These are phyloP conservation scores for Xenoacremonium recifei DNA, from an alignment of 2,329 filamentous ascomycete genomes.

Conservation along the genomic window DNA sequence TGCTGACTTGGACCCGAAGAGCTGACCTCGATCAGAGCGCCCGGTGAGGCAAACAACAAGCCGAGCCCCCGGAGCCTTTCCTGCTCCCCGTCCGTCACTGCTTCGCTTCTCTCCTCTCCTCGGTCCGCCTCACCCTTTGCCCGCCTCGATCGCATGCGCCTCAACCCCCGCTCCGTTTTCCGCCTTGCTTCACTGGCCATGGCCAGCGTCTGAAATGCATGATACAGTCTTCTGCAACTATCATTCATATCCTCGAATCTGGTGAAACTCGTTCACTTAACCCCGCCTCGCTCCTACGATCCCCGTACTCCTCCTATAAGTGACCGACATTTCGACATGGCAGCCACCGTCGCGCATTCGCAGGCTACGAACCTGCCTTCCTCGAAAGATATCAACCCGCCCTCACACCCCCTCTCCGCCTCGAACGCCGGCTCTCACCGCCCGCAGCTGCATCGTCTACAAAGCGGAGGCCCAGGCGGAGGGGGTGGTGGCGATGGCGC, in stretches of 20 bases:
- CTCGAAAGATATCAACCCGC: conserved; percentile 2
- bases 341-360: conserved; percentile 31
- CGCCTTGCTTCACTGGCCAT: conserved; percentile 10
- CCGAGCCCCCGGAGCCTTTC: too few relatives aligned
- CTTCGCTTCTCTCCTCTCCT: too few relatives aligned
- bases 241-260: too few relatives aligned
- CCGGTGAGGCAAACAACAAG: too few relatives aligned
- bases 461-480: conserved; percentile 15
- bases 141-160: background rate
- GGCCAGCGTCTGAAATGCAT: conserved; percentile 15
- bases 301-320: too few relatives aligned
- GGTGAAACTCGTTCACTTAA: too few relatives aligned
- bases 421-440: conserved; percentile 8
- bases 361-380: conserved; percentile 26
- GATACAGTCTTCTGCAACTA: background rate
- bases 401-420: conserved; percentile 1
- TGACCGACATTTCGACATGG: conserved; percentile 18
- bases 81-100: too few relatives aligned
- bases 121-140: too few relatives aligned
- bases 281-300: too few relatives aligned
- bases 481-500: conserved; percentile 8
- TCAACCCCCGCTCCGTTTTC: background rate
- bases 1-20: too few relatives aligned
- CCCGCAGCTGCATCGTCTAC: too few relatives aligned
- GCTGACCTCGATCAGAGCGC: too few relatives aligned